Conservation (phyloP, 345 rosid genomes). For the Moricandia arvensis region DNA sequence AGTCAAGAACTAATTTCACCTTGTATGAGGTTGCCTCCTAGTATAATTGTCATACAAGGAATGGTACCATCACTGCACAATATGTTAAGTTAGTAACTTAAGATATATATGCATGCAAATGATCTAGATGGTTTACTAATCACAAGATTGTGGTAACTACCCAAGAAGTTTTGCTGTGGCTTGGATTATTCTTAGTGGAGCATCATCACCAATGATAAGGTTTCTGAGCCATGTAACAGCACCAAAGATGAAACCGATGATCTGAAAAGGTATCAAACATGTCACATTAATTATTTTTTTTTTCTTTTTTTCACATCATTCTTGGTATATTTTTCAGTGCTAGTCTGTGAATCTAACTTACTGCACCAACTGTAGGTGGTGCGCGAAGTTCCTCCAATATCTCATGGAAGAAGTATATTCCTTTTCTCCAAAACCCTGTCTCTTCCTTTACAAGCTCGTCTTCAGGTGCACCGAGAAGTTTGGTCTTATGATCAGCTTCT, state of each 20-base stretch:
- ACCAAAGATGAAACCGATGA: conserved; percentile 75
- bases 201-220: conserved; percentile 67
- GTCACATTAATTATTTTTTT: not conserved
- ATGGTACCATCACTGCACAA: conserved; percentile 76
- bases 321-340: not conserved
- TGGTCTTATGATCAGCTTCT: conserved; percentile 47
- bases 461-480: conserved; percentile 49
- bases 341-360: conserved; percentile 40
- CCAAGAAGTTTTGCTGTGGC: conserved; percentile 81
- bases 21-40: conserved; percentile 93
- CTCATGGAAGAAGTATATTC: conserved; percentile 45
- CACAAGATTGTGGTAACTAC: conserved; percentile 39
- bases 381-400: conserved; percentile 71
- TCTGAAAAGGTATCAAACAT: conserved; percentile 46
- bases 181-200: conserved; percentile 74
- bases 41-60: conserved; percentile 84
- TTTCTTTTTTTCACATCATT: not conserved
- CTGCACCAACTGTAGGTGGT: conserved; percentile 84
- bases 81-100: conserved; percentile 6
- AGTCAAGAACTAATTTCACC: conserved; percentile 39
- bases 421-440: conserved; percentile 44
- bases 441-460: conserved; percentile 18
- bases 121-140: not conserved
- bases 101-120: conserved; percentile 8
- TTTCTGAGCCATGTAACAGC: conserved; percentile 64